Percentiles rank a stretch among this genome's conserved stretches.
Evolutionary conservation across 257 asterid species (phyloP).

Genomic region (Plantago major): DNA sequence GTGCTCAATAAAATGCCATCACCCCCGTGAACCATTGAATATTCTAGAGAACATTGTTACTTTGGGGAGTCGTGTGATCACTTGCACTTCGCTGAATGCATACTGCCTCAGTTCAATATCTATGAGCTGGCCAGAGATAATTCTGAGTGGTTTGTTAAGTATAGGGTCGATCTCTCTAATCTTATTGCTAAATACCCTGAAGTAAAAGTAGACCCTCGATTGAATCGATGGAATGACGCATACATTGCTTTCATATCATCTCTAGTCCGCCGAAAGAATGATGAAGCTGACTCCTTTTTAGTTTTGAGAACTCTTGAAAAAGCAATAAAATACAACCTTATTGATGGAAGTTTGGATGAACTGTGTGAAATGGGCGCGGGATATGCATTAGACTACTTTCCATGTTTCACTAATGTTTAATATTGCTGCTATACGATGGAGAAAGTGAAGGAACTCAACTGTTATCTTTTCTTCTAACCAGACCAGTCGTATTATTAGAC

Average conservation of each 20-base stretch:
- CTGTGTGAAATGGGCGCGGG: background rate
- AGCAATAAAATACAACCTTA: constrained; percentile 1
- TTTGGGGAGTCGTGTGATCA: too few relatives aligned
- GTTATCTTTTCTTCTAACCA: too few relatives aligned
- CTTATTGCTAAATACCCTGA: constrained; percentile 9
- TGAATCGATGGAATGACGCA: background rate
- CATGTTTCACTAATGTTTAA: too few relatives aligned
- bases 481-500: too few relatives aligned
- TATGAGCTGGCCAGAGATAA: constrained; percentile 26
- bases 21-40: constrained; percentile 3
- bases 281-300: background rate
- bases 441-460: too few relatives aligned
- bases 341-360: constrained; percentile 1
- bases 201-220: too few relatives aligned
- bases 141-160: constrained; percentile 29
- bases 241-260: background rate
- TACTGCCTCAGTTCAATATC: constrained; percentile 3
- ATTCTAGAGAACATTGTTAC: constrained; percentile 27
- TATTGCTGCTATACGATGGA: too few relatives aligned
- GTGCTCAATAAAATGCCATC: background rate
- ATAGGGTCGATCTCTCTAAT: constrained; percentile 12
- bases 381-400: too few relatives aligned
- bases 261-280: background rate
- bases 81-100: constrained; percentile 18
- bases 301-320: constrained; percentile 7